phyloP scores from a whole-genome alignment of 2,329 filamentous ascomycete genomes.

The Stagonosporopsis vannaccii region DNA sequence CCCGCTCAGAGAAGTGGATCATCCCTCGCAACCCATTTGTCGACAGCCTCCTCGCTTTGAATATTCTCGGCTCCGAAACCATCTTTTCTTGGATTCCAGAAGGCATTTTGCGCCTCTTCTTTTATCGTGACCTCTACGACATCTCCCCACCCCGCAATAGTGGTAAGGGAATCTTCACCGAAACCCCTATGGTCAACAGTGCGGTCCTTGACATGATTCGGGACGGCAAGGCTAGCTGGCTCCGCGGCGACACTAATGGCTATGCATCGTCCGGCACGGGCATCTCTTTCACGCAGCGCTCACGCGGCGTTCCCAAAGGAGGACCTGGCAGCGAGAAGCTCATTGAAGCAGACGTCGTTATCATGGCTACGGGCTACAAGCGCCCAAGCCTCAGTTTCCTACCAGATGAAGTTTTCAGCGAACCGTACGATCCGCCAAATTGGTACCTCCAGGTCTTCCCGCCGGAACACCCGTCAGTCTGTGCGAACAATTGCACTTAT shows the following conservation, averaged over 20 bases:
- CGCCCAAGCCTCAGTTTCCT: constrained; percentile 77
- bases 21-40: constrained; percentile 81
- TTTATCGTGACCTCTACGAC: constrained; percentile 81
- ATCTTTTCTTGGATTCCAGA: constrained; percentile 80
- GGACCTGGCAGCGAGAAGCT: constrained; percentile 73
- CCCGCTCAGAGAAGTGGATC: constrained; percentile 85
- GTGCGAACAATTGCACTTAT: constrained; percentile 85
- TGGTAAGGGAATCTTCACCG: constrained; percentile 77
- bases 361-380: constrained; percentile 84
- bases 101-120: constrained; percentile 74
- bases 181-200: constrained; percentile 87
- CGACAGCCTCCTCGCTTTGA: constrained; percentile 75
- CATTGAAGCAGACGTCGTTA: constrained; percentile 76
- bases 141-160: constrained; percentile 65
- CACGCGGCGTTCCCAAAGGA: constrained; percentile 75
- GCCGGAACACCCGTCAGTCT: constrained; percentile 74
- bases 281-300: constrained; percentile 74
- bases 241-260: constrained; percentile 78
- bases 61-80: constrained; percentile 81
- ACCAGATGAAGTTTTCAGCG: constrained; percentile 73
- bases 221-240: constrained; percentile 75
- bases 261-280: constrained; percentile 70
- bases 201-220: constrained; percentile 80
- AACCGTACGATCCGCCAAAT: constrained; percentile 79
- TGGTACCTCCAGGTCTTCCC: constrained; percentile 92